Evolutionary conservation across 225 moss, liverwort and hornwort genomes (phyloP).

Genomic region (Straminergon stramineum): DNA sequence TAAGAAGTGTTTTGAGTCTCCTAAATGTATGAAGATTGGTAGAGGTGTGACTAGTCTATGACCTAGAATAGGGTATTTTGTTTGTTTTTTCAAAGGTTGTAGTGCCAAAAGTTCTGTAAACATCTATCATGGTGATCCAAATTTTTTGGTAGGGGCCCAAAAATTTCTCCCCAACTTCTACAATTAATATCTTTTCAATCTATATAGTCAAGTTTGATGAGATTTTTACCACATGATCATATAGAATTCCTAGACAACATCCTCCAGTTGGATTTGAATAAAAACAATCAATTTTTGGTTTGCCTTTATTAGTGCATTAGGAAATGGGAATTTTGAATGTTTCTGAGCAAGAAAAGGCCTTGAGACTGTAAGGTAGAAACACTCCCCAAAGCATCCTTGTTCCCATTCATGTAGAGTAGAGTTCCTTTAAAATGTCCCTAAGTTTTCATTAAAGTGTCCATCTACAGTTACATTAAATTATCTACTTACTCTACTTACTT

Average conservation of each 20-base stretch:
- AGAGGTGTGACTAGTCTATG: background rate
- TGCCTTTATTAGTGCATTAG: too few species aligned
- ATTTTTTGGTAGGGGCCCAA: background rate
- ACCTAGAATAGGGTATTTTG: background rate
- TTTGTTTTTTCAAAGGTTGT: background rate
- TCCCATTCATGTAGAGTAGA: too few species aligned
- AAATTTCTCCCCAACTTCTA: too few species aligned
- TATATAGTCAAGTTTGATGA: accelerated
- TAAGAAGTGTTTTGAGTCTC: background rate
- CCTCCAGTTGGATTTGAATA: background rate
- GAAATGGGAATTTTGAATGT: too few species aligned
- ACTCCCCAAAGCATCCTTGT: too few species aligned
- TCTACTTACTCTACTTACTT: too few species aligned
- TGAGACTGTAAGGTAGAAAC: too few species aligned
- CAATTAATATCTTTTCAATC: background rate
- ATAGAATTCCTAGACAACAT: accelerated
- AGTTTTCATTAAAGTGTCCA: too few species aligned
- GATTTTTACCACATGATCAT: background rate
- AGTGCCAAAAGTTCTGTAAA: background rate
- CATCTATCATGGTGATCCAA: accelerated
- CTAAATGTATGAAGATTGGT: background rate
- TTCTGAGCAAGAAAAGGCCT: background rate
- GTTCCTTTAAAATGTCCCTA: too few species aligned
- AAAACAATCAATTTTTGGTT: too few species aligned
- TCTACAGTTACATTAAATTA: too few species aligned